Base-by-base conservation (phyloP, 495 filamentous ascomycete species). In the Geopyxis carbonaria region DNA sequence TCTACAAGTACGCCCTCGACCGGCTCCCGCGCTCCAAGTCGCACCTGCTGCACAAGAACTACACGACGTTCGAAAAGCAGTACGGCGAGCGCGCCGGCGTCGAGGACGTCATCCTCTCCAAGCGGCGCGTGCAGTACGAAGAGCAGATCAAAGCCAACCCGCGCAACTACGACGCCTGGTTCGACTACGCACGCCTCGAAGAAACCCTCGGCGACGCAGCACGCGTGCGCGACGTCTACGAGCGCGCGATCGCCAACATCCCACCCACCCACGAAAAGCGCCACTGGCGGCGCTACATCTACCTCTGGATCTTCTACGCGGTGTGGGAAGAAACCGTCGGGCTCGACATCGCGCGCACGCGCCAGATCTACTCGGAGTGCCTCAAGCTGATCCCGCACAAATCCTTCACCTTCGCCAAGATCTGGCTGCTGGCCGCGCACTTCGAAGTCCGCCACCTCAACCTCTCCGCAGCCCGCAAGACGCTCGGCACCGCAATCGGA, bases 31-130 rank as follows among this genome's bases (percentile, higher is more conserved):
- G 91, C 18, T 84, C 80, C 10, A 85, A 85, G 58, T 85, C 89
- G 2, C 72, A 80, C 58, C 62, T 62, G 2, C 65, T 97, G 11
- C 87, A 97, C 59, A 83, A 87, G 55, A 70, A 83, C 19, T 95
- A 94, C 58, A 95, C 91, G 0, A 86, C 79, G 0, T 97, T 97
- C 47, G 91, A 95, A 58, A 97, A 97, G 64, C 89, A 97, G 51
- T 95, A 80, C 51, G 89, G 89, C 42, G 87, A 95, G 56, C 72
- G 71, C 22, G 81, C 93, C 52, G 89, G 91, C 10, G 82, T 95
- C 3, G 91, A 97, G 52, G 81, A 94, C 50, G 89, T 95, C 8
- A 80, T 97, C 23, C 51, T 94, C 3, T 81, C 83, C n/a, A 97
- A 97, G 50, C 70, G 89, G 44, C 61, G 89, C 43, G 77, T 92